Evolutionary conservation across 345 rosid genomes (phyloP).

Genomic region (Lepidium didymum): DNA sequence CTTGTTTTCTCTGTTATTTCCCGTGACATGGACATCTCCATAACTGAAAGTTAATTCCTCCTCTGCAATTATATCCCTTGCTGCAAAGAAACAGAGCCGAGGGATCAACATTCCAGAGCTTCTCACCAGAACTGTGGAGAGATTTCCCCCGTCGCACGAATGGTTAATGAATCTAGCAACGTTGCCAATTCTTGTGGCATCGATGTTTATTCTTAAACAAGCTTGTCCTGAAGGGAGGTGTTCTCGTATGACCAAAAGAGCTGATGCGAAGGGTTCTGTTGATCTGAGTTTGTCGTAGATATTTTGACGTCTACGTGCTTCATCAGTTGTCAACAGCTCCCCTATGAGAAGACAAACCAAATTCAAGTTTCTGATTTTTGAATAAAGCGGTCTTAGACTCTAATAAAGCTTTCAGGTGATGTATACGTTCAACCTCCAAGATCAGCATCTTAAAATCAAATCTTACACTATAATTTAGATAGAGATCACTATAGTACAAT

Average conservation of each 20-base stretch:
- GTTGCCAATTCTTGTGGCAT: constrained; percentile 74
- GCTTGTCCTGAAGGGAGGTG: constrained; percentile 85
- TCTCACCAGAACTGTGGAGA: constrained; percentile 53
- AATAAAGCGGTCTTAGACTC: background rate
- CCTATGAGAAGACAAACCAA: constrained; percentile 33
- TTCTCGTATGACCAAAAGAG: constrained; percentile 84
- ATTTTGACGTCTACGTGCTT: constrained; percentile 64
- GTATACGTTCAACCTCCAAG: background rate
- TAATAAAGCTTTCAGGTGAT: background rate
- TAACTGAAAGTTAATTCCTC: constrained; percentile 81
- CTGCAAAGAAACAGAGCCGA: constrained; percentile 78
- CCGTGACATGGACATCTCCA: constrained; percentile 44
- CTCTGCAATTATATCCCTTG: constrained; percentile 49
- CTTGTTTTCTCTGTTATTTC: constrained; percentile 32
- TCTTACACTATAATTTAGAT: background rate
- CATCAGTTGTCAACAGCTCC: constrained; percentile 62
- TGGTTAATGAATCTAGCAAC: constrained; percentile 79
- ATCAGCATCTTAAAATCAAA: background rate
- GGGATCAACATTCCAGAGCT: constrained; percentile 57
- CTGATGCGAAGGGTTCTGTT: constrained; percentile 38
- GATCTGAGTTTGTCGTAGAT: constrained; percentile 56
- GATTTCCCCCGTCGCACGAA: constrained; percentile 86
- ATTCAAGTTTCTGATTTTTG: background rate
- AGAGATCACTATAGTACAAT: background rate
- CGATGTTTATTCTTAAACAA: constrained; percentile 76